phyloP scores from a whole-genome alignment of 495 filamentous ascomycete species.

The Aspergillus bertholletiae region DNA sequence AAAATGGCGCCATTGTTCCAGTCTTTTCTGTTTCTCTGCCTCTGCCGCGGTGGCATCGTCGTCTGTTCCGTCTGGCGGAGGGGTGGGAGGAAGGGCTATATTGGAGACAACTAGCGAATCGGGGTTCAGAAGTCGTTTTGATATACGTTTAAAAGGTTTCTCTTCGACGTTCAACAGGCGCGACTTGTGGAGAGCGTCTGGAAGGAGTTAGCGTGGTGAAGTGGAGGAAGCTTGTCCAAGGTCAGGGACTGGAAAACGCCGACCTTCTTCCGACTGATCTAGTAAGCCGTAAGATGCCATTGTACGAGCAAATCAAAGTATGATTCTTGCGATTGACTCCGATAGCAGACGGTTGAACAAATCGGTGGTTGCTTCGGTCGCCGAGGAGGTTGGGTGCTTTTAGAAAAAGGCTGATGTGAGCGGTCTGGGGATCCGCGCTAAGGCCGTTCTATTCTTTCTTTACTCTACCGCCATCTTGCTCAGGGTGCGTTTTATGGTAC shows the following conservation, averaged over 20 bases:
- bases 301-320: background rate
- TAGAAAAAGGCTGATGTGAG: constrained; percentile 15
- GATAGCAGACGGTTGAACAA: constrained; percentile 1
- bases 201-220: constrained; percentile 16
- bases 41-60: constrained; percentile 34
- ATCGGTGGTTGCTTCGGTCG: constrained; percentile 12
- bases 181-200: constrained; percentile 83
- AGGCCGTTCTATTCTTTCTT: constrained; percentile 5
- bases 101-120: constrained; percentile 54
- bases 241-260: too few species aligned
- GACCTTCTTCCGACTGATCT: constrained; percentile 53
- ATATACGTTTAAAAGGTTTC: constrained; percentile 86
- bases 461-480: background rate
- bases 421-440: constrained; percentile 22
- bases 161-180: constrained; percentile 91
- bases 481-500: background rate
- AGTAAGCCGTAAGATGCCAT: constrained; percentile 49
- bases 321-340: constrained; percentile 2
- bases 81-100: constrained; percentile 59
- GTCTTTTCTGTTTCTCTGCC: constrained; percentile 41
- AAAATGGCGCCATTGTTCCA: constrained; percentile 56
- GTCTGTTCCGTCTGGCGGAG: constrained; percentile 62
- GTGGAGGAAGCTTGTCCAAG: constrained; percentile 1
- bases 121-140: constrained; percentile 69
- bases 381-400: constrained; percentile 8